Evolutionary conservation across 1,139 yeast species (phyloP), one percentile per base, ranked within the genome.

Genomic region (Blastobotrys apis): DNA sequence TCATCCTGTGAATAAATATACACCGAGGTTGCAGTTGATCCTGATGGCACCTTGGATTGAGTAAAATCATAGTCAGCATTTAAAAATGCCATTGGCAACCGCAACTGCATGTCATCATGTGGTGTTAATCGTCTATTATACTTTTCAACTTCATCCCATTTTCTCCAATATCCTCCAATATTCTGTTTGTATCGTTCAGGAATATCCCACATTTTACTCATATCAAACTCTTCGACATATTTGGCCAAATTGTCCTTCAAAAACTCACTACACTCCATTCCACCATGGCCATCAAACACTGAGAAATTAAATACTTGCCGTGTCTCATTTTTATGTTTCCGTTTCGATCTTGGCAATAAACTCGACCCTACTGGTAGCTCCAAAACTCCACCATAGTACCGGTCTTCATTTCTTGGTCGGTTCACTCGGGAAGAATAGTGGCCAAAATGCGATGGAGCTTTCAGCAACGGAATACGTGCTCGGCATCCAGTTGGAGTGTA

Each of bases 211-310:
- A 67, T 59, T 54, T 72, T 53, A 47, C 67, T 55, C 9, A 65
- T 47, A 41, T 66, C 66, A 27, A 63, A 60, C 5, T 56, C 57
- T 56, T 84, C 95, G 25, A 88, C 75, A 44, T 71, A 73, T 40
- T 64, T 57, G 27, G 81, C 76, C 36, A 87, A 70, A 46, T 78
- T 70, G 8, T 70, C 65, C 26, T 73, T 68, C 25, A 90, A 68
- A 55, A 73, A 84, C 22, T 68, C 72, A 34, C 88, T 73, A 57
- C 95, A 86, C 49, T 81, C 79, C 29, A 71, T 74, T 15, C 96
- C 95, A 3, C 97, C 97, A 63, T 92, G 98, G 2, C 97, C 98
- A 64, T 92, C 98, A 63, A 83, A 88, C 2, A 92, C 75, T 39
- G 79, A 77, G 61, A 84, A 80, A 56, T 78, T 79, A 65, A 87